These are phyloP conservation scores for Aspergillus homomorphus DNA, from an alignment of 495 filamentous ascomycete species.

Conservation along the genomic window DNA sequence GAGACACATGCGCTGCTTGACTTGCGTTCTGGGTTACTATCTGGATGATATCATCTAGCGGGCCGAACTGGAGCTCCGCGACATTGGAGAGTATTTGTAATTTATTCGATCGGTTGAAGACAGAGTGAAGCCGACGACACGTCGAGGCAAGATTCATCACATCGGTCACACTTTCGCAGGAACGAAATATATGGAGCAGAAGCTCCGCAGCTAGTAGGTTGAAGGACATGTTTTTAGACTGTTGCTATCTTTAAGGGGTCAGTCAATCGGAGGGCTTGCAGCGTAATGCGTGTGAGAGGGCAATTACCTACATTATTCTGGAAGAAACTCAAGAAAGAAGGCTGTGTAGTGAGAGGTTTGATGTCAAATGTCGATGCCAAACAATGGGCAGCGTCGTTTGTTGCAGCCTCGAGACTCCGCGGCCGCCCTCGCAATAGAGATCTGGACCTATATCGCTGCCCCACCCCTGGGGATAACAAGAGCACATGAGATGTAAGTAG, in stretches of 20 bases:
- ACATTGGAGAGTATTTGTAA: conserved; percentile 51
- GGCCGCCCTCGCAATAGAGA: conserved; percentile 23
- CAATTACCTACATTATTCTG: not conserved
- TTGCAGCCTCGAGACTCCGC: conserved; percentile 29
- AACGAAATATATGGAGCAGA: conserved; percentile 58
- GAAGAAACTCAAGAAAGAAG: not conserved
- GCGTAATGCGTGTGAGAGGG: not conserved
- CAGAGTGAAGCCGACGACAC: conserved; percentile 50
- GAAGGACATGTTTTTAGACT: conserved; percentile 41
- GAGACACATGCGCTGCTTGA: conserved; percentile 52
- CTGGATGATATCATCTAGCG: conserved; percentile 57
- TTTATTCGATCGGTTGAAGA: conserved; percentile 51
- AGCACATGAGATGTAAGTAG: conserved; percentile 33
- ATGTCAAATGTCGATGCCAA: conserved; percentile 8
- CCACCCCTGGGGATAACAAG: conserved; percentile 72
- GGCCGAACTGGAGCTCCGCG: conserved; percentile 58
- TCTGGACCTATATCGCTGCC: conserved; percentile 53
- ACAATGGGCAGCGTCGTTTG: conserved; percentile 24
- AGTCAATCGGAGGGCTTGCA: conserved; percentile 4
- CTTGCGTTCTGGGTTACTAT: conserved; percentile 56
- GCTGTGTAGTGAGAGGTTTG: not conserved
- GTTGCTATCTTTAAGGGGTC: not conserved
- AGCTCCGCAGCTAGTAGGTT: conserved; percentile 59
- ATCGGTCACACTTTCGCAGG: conserved; percentile 49
- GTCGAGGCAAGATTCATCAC: conserved; percentile 53